Evolutionary conservation across 1,139 yeast genomes (phyloP).

Genomic region (Scheffersomyces stambukii): DNA sequence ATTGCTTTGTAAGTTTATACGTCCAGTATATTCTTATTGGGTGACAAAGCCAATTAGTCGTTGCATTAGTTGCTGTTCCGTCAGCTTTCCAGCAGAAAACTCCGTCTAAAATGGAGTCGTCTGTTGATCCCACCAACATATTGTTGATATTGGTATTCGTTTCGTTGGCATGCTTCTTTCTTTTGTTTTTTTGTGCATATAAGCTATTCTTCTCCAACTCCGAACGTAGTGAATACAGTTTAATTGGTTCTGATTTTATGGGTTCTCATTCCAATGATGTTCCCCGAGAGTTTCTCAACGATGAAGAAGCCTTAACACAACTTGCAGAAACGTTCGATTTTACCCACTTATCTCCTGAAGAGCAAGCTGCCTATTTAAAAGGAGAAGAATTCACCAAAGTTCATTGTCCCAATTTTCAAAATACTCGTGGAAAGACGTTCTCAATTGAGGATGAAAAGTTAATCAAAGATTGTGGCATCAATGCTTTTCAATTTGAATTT

Average conservation of each 20-base stretch:
- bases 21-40: too few species aligned
- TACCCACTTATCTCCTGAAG: constrained; percentile 39
- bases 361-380: constrained; percentile 31
- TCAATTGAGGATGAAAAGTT: constrained; percentile 26
- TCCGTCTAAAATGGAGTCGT: too few species aligned
- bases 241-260: constrained; percentile 15
- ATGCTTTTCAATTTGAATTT: constrained; percentile 41
- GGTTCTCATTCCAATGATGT: constrained; percentile 18
- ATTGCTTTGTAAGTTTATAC: too few species aligned
- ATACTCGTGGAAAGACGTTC: constrained; percentile 32
- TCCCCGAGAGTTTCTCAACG: constrained; percentile 40
- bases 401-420: constrained; percentile 30
- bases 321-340: constrained; percentile 38
- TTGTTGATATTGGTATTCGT: constrained; percentile 13
- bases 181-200: constrained; percentile 14
- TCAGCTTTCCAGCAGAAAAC: too few species aligned
- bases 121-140: constrained; percentile 13
- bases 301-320: constrained; percentile 34
- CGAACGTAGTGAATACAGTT: constrained; percentile 14
- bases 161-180: constrained; percentile 12
- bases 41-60: too few species aligned
- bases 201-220: constrained; percentile 10
- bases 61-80: too few species aligned
- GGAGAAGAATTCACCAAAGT: constrained; percentile 32
- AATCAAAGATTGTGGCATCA: constrained; percentile 37